Evolutionary conservation across 257 asterid species (phyloP).

Genomic region (Cruciata laevipes): DNA sequence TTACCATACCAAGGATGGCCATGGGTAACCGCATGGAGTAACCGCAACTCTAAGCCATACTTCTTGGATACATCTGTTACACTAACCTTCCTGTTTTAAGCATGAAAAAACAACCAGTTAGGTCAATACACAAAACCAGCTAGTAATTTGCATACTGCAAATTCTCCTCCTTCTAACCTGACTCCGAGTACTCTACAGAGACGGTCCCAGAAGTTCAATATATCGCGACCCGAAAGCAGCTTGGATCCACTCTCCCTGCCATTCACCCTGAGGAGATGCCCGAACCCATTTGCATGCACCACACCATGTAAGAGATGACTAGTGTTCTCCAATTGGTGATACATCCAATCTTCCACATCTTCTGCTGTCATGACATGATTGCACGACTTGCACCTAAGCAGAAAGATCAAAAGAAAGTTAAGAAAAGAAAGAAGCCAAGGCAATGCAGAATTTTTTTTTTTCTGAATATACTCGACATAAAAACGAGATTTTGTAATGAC

Average conservation of each 20-base stretch:
- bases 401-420: background rate
- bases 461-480: no score
- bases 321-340: constrained; percentile 81
- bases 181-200: constrained; percentile 72
- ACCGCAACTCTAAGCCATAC: constrained; percentile 72
- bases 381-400: constrained; percentile 75
- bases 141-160: background rate
- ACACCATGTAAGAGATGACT: constrained; percentile 86
- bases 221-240: constrained; percentile 67
- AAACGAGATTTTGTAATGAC: no score
- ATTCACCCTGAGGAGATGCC: constrained; percentile 91
- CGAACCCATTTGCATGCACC: constrained; percentile 79
- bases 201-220: constrained; percentile 90
- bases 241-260: constrained; percentile 97
- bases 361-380: constrained; percentile 69
- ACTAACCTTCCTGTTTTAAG: constrained; percentile 60
- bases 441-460: background rate
- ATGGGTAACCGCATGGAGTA: constrained; percentile 69
- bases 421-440: no score
- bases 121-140: background rate
- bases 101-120: background rate
- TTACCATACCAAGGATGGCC: constrained; percentile 96
- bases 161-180: constrained; percentile 39
- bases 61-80: constrained; percentile 98
- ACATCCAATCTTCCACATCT: constrained; percentile 93